Base-by-base conservation (phyloP, 2,329 filamentous ascomycete genomes). In the Mollisia scopiformis region DNA sequence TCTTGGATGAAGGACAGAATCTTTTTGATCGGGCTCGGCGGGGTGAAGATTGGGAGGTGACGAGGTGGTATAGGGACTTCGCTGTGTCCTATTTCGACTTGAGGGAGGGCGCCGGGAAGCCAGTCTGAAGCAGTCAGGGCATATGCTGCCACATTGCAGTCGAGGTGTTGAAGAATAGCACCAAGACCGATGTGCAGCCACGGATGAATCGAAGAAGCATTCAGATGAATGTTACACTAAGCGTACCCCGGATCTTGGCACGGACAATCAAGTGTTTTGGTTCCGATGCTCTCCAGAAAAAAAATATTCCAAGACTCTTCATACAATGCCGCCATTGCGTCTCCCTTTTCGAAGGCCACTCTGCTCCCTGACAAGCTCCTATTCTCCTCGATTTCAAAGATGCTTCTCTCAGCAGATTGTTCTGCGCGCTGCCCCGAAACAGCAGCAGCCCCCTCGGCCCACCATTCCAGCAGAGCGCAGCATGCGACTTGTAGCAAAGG, bases 1-100 rank as follows among this genome's bases (percentile, higher is more conserved):
- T 58, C 90, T 89, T 13, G 91, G 91, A 71, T 93, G 90, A 46
- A 92, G 80, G 55, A 88, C 78, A 16, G 83, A 70, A 28, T 62
- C 55, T 30, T 64, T 66, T 31, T 65, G 62, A 37, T 71, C 68
- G 5, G 71, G 65, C 30, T 63, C 60, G 4, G 66, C 63, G 30
- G 67, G 68, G 54, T 69, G 66, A 7, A 66, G 65, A 35, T 69
- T 69, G 14, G 66, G 68, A 4, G 65, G 65, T 7, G 62, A 65
- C 14, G 62, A 55, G 19, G 51, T 58, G 21, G 43, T 21, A 25
- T 54, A 41, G 27, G 50, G 41, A 53, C 43, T 52, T 27, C 51
- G 56, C 47, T 39, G 50, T 23, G 33, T 56, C 57, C 58, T 47
- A 51, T 55, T 37, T 55, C 43, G 55, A 51, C 27, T 21, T 21